Evolutionary conservation across 257 asterid species (phyloP), one percentile per base, ranked within the genome.

Genomic region (Petunia axillaris): DNA sequence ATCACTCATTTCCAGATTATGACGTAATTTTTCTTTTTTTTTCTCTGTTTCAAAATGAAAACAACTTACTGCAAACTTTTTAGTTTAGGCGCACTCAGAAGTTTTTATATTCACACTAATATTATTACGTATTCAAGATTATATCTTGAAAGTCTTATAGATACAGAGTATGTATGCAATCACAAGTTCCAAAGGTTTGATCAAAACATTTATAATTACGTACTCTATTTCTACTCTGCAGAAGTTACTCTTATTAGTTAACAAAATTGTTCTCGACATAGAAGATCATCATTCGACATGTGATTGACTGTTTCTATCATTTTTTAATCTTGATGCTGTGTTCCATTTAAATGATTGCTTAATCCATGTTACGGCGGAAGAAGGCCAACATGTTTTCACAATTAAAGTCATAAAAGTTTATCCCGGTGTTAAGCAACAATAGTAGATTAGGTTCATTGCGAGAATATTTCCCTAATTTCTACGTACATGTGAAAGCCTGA

Each of bases 401-500:
- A 39, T 15, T 35, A 13, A 39, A 13, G 25, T 10, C 55, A 35
- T 37, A 11, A 2, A 53, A 50, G 79, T n/a, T 35, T 76, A 52
- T 58, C 64, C 44, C 2, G 36, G n/a, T 62, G 43, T 62, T 41
- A 77, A 53, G 37, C 62, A 55, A 8, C 16, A 55, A 9, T 15
- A 13, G 39, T 38, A 39, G 53, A 55, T 58, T n/a, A n/a, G 55
- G 68, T 57, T 58, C 25, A 8, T 15, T 3, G 43, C 63, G 43
- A 63, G 35, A 44, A 46, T 78, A 58, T 78, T 7, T 78, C 75
- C 75, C 41, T 35, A 37, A 79, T 64, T 71, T 79, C 38, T 59
- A 59, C 25, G 25, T 25, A 25, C 77, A 65, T 79, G 82, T 10
- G 62, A 37, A 1, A 52, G 46, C 35, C 62, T 79, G 44, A 66